Evolutionary conservation across 495 filamentous ascomycete genomes (phyloP).

Genomic region (Niebla homalea): DNA sequence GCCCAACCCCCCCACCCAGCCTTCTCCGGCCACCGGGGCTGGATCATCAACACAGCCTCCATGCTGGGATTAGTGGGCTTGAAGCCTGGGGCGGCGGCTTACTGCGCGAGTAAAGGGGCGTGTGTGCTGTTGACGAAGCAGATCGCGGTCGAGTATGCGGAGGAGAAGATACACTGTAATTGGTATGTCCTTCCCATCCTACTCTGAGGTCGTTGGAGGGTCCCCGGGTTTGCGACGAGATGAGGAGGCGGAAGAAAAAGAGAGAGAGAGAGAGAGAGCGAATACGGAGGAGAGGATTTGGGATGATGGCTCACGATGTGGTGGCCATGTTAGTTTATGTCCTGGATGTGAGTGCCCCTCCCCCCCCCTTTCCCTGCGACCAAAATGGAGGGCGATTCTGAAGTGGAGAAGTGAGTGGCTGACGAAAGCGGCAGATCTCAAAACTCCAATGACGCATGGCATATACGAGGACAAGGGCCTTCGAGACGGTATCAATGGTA

Average conservation of each 20-base stretch:
- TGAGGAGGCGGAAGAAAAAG: too few relatives aligned
- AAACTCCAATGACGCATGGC: conserved; percentile 11
- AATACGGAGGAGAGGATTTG: too few relatives aligned
- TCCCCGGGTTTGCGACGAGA: too few relatives aligned
- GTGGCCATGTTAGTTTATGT: too few relatives aligned
- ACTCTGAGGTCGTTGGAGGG: too few relatives aligned
- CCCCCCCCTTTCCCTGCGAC: too few relatives aligned
- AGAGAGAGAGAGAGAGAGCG: too few relatives aligned
- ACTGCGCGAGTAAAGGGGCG: conserved; percentile 39
- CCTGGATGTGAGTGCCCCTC: too few relatives aligned
- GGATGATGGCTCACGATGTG: too few relatives aligned
- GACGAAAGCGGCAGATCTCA: conserved; percentile 12
- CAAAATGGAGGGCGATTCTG: too few relatives aligned
- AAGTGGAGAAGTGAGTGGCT: too few relatives aligned
- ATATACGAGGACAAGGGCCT: conserved; percentile 3
- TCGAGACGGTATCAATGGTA: too few relatives aligned
- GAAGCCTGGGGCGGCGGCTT: conserved; percentile 22
- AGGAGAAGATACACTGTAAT: conserved; percentile 39
- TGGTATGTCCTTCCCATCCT: not conserved
- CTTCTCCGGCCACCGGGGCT: conserved; percentile 33
- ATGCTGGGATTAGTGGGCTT: conserved; percentile 31
- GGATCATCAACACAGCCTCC: conserved; percentile 40
- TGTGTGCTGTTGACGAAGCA: conserved; percentile 35
- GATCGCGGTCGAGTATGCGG: conserved; percentile 37
- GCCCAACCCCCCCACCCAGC: conserved; percentile 25